Evolutionary conservation across 2,329 filamentous ascomycete species (phyloP), one percentile per base, ranked within the genome.

Genomic region (Cladophialophora carrionii): DNA sequence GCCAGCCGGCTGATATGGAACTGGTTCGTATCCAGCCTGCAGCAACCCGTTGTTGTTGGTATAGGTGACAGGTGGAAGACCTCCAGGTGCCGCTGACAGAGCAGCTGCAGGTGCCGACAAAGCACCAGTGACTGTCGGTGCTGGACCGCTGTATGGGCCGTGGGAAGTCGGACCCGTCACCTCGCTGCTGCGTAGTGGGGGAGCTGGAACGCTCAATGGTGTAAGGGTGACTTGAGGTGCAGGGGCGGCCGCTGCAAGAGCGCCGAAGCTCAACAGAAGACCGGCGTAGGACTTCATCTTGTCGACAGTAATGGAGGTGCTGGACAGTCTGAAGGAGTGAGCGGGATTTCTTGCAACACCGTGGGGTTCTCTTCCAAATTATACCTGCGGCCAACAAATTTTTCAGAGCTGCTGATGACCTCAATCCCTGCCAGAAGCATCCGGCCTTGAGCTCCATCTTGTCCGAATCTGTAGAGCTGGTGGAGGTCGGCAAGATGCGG

Each of bases 11-110:
- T 83, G 85, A 77, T 89, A 94, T 0, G 90, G 90, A 0, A 87
- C 87, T 1, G 90, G 90, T 76, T 90, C 78, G 1, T 85, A 80
- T 1, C 43, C 59, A n/a, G 85, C 78, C 62, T 90, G 85, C 1
- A 93, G 85, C 62, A 83, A 74, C 12, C 91, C 91, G 70, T 93
- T 84, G 7, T 87, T 84, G 74, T 95, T 95, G 55, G 85, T 84
- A 43, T 86, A 88, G 3, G 87, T 88, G 7, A 84, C 85, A 0
- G 84, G 82, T 32, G 84, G 83, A 0, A 87, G 82, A 10, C 87
- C 86, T 0, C 84, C 74, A 0, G 83, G 79, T 0, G 84, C 77
- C 57, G 94, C 83, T 1, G 84, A 84, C 0, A 85, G 76, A 0
- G 84, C 87, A 0, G 88, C 68, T 0, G 87, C 81, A 0, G 78